Evolutionary conservation across 2,329 filamentous ascomycete genomes (phyloP), one percentile per base, ranked within the genome.

Genomic region (Calonectria pseudoturangicola): DNA sequence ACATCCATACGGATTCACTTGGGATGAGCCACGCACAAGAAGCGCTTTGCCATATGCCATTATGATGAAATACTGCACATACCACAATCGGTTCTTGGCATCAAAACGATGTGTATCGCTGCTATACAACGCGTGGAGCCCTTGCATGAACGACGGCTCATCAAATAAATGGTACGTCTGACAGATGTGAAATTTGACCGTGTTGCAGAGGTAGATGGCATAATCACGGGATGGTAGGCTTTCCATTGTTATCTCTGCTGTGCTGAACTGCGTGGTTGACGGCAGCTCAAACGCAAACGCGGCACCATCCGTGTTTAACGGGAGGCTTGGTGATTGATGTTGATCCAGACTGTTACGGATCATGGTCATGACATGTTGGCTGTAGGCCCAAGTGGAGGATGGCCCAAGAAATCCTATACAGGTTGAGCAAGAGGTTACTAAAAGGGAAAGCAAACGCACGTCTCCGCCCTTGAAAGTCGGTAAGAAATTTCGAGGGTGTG

Each of bases 371-470:
- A 64, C 70, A 62, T 70, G 70, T 45, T 68, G 58, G 41, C 66
- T 70, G n/a, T 70, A 70, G 9, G 70, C 70, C 70, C 70, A 72
- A 7, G 70, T 72, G 50, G 70, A 72, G 3, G 70, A 66, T 16
- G 70, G 66, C 9, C 70, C 70, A 16, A 72, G 45, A 21, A 70
- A 72, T 12, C 70, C 70, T 72, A 12, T 15, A 4, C 8, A 1
- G 6, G 12, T 12, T 30, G n/a, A 60, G n/a, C 33, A 15, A 4
- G 9, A 9, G 4, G 21, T 2, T 13, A 18, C 18, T 10, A 18
- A 6, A 21, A 28, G 5, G 21, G 13, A 41, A n/a, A 21, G 18
- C 2, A 41, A 50, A 33, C 16, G 2, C n/a, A 68, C 51, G 12
- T 21, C 54, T 28, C 4, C 51, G 54, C 9, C 66, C 65, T 27